A percentile compares a stretch with the other conserved stretches of the same genome.
Conservation (phyloP, 345 rosid species). For the Bruguiera parviflora region DNA sequence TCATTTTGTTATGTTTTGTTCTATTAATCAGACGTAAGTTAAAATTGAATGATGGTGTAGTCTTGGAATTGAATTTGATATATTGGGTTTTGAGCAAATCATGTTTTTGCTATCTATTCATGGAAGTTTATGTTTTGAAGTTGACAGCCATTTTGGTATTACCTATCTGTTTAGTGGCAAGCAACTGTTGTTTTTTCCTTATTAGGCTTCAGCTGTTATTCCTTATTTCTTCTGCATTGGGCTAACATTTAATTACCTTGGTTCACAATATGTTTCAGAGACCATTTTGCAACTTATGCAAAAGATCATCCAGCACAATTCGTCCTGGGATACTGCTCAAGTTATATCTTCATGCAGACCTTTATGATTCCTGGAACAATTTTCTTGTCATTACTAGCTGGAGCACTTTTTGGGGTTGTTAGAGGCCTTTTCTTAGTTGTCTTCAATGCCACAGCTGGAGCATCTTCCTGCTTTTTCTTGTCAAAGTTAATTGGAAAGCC, state of each 20-base stretch:
- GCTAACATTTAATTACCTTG: slow-evolving; percentile 12
- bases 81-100: neutral
- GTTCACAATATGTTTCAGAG: slow-evolving; percentile 46
- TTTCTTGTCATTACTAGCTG: slow-evolving; percentile 97
- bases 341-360: slow-evolving; percentile 98
- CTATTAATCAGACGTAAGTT: too few species aligned
- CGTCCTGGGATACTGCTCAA: slow-evolving; percentile 88
- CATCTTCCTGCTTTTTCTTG: slow-evolving; percentile 85
- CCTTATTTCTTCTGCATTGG: slow-evolving; percentile 1
- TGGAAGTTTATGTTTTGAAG: neutral
- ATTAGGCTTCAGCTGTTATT: neutral
- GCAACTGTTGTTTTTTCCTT: neutral
- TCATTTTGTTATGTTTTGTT: too few species aligned
- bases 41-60: too few species aligned
- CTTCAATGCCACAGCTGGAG: slow-evolving; percentile 92
- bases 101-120: neutral
- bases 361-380: slow-evolving; percentile 99
- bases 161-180: too few species aligned
- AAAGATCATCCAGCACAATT: slow-evolving; percentile 74
- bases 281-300: slow-evolving; percentile 70
- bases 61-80: too few species aligned
- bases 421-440: slow-evolving; percentile 87
- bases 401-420: slow-evolving; percentile 90
- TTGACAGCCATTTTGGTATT: neutral
- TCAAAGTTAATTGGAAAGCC: slow-evolving; percentile 96